These are phyloP conservation scores for Rubroboletus satanas DNA, from an alignment of 768 basidiomycete species.

Conservation along the genomic window DNA sequence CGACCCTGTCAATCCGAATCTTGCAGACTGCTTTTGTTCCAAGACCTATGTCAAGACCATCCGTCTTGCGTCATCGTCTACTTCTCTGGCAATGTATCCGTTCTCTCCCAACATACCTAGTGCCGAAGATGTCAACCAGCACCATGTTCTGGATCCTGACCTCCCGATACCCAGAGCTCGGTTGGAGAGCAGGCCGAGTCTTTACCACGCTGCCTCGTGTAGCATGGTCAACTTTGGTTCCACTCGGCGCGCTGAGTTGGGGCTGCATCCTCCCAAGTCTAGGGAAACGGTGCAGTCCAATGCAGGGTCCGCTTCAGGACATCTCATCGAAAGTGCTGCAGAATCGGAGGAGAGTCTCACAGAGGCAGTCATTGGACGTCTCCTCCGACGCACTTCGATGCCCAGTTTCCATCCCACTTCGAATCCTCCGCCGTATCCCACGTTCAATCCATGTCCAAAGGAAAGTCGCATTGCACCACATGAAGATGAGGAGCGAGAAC, in stretches of 20 bases:
- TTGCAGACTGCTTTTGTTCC: conserved; percentile 4
- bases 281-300: conserved; percentile 11
- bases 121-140: neutral
- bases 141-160: conserved; percentile 1
- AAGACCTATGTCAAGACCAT: conserved; percentile 6
- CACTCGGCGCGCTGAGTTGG: conserved; percentile 29
- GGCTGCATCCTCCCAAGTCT: conserved; percentile 15
- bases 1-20: neutral
- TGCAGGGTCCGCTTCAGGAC: conserved; percentile 11
- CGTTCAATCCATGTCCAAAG: conserved; percentile 34
- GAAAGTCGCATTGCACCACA: conserved; percentile 34
- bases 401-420: conserved; percentile 58
- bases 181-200: conserved; percentile 34
- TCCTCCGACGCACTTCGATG: conserved; percentile 63
- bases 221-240: conserved; percentile 59
- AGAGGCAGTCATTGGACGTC: conserved; percentile 35
- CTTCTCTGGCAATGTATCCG: conserved; percentile 8
- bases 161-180: conserved; percentile 3
- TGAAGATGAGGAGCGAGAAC: conserved; percentile 84
- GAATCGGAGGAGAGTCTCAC: conserved; percentile 22
- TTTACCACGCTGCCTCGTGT: conserved; percentile 57
- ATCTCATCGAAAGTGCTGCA: conserved; percentile 3
- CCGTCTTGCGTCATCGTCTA: conserved; percentile 4
- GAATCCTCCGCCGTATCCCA: conserved; percentile 67
- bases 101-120: conserved; percentile 18